Percentiles rank a stretch among this genome's conserved stretches.
phyloP scores from a whole-genome alignment of 768 basidiomycete species.

The Gymnopilus junonius region DNA sequence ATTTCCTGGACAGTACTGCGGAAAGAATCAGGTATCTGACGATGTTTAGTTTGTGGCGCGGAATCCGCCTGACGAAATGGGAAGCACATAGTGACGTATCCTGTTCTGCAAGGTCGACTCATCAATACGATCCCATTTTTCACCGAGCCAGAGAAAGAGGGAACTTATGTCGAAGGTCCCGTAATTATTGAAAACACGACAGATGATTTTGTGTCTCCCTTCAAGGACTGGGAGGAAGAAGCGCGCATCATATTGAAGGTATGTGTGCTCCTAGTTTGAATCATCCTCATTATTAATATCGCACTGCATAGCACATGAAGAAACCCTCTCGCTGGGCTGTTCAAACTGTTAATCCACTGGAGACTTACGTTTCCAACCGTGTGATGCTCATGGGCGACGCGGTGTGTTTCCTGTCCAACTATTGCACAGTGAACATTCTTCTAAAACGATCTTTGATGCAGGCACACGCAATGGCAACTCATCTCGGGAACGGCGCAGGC shows the following conservation, averaged over 20 bases:
- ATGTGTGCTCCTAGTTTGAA: not conserved
- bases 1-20: constrained; percentile 51
- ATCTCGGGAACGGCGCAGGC: constrained; percentile 50
- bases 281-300: not conserved
- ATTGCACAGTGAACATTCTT: not conserved
- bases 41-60: constrained; percentile 14
- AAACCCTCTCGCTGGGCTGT: constrained; percentile 46
- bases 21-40: constrained; percentile 41
- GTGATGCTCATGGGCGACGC: constrained; percentile 52
- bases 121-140: constrained; percentile 64
- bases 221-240: constrained; percentile 61
- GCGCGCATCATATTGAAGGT: constrained; percentile 57
- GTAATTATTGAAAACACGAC: constrained; percentile 50
- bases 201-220: constrained; percentile 46
- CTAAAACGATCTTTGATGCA: constrained; percentile 2
- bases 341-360: constrained; percentile 39
- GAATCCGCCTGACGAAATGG: not conserved
- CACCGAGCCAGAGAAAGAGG: constrained; percentile 50
- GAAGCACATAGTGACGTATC: constrained; percentile 63
- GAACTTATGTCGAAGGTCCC: constrained; percentile 46
- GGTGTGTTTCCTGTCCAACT: constrained; percentile 24
- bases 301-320: constrained; percentile 42
- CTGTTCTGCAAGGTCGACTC: constrained; percentile 54
- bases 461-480: constrained; percentile 53
- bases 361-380: constrained; percentile 38